Conservation (phyloP, 2,329 filamentous ascomycete species). For the Davidsoniella eucalypti region DNA sequence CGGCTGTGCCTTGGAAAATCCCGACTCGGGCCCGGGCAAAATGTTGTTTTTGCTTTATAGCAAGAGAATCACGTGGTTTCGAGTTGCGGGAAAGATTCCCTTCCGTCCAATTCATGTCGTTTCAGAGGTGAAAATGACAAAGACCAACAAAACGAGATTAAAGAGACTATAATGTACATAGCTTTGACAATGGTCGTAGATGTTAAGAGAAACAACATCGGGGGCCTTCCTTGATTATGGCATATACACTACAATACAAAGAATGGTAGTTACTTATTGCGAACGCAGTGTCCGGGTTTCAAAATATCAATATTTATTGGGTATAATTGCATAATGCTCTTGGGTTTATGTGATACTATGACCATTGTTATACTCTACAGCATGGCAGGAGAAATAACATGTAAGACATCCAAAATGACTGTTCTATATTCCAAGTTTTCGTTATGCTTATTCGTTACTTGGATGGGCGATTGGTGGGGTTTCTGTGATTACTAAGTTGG, state of each 20-base stretch:
- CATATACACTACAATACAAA: no score
- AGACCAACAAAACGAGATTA: no score
- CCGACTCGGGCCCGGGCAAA: slow-evolving; percentile 18
- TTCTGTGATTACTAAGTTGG: background rate
- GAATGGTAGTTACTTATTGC: no score
- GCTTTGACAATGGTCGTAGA: no score
- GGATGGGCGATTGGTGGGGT: background rate
- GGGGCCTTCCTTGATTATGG: no score
- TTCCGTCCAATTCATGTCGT: slow-evolving; percentile 27
- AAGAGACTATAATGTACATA: no score
- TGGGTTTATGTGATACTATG: no score
- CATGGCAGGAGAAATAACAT: background rate
- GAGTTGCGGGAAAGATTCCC: slow-evolving; percentile 23
- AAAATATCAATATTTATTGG: no score
- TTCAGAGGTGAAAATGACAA: no score
- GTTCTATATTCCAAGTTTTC: background rate
- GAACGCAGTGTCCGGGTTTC: no score
- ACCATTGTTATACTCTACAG: background rate
- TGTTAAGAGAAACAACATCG: no score
- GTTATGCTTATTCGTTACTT: background rate
- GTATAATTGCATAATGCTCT: no score
- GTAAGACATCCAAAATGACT: background rate
- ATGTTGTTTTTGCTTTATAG: slow-evolving; percentile 22
- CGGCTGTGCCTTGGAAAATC: background rate
- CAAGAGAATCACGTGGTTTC: slow-evolving; percentile 19